These are phyloP conservation scores for Peronospora destructor DNA, from an alignment of 352 stramenopile genomes.

Conservation along the genomic window DNA sequence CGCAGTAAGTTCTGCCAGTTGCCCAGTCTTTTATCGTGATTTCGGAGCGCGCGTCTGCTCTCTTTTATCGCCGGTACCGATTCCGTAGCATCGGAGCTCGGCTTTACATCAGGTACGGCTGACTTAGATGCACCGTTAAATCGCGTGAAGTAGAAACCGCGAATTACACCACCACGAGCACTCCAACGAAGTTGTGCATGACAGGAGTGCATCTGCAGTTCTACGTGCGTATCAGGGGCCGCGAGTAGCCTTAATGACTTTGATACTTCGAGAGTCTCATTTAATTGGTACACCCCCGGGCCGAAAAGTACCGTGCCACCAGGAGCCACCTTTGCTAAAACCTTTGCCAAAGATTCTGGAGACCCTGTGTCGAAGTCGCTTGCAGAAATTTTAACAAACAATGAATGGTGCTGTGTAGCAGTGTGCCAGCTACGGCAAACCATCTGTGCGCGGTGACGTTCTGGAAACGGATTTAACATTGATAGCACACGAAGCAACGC, in stretches of 20 bases:
- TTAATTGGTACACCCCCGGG: slow-evolving; percentile 54
- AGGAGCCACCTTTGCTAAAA: slow-evolving; percentile 20
- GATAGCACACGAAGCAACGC: slow-evolving; percentile 78
- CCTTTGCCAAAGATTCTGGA: slow-evolving; percentile 16
- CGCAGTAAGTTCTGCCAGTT: slow-evolving; percentile 66
- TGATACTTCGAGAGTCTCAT: slow-evolving; percentile 41
- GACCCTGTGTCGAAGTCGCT: slow-evolving; percentile 36
- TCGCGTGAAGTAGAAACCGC: slow-evolving; percentile 58
- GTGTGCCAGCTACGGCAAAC: slow-evolving; percentile 54
- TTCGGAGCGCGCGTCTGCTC: slow-evolving; percentile 14
- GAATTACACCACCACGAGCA: slow-evolving; percentile 49
- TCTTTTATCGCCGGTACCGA: slow-evolving; percentile 6
- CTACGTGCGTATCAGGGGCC: slow-evolving; percentile 48
- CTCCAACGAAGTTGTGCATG: slow-evolving; percentile 49
- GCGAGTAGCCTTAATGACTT: slow-evolving; percentile 46
- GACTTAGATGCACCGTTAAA: slow-evolving; percentile 17
- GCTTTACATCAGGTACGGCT: slow-evolving; percentile 12
- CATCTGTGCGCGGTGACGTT: slow-evolving; percentile 38
- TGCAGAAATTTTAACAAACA: slow-evolving; percentile 45
- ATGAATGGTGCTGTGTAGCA: slow-evolving; percentile 32
- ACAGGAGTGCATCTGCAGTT: slow-evolving; percentile 54
- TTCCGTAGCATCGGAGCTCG: slow-evolving; percentile 14
- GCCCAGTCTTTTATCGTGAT: slow-evolving; percentile 11
- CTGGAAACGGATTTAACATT: slow-evolving; percentile 71
- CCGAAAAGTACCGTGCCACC: slow-evolving; percentile 64